These are phyloP conservation scores for Kluyveromyces marxianus DNA, from an alignment of 1,139 yeast species.

Conservation along the genomic window DNA sequence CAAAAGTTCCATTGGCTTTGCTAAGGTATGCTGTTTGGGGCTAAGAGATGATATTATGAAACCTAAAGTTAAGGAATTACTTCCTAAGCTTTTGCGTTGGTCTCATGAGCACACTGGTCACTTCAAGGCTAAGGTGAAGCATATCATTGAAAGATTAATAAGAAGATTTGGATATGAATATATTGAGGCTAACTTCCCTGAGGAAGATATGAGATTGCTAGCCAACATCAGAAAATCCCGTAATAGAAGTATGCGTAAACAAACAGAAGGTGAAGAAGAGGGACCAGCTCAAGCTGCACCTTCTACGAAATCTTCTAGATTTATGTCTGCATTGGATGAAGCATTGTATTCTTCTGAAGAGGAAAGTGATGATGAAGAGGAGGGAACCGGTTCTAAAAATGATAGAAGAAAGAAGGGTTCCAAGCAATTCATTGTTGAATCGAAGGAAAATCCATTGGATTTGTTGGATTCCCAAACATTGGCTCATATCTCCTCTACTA, in stretches of 20 bases:
- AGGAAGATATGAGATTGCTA: slow-evolving; percentile 73
- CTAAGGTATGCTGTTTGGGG: slow-evolving; percentile 80
- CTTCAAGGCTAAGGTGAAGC: slow-evolving; percentile 86
- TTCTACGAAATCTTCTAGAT: slow-evolving; percentile 35
- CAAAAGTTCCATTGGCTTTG: slow-evolving; percentile 88
- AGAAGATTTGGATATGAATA: slow-evolving; percentile 83
- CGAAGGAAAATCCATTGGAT: slow-evolving; percentile 80
- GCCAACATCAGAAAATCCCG: slow-evolving; percentile 79
- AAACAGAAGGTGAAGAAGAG: slow-evolving; percentile 36
- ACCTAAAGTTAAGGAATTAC: slow-evolving; percentile 56
- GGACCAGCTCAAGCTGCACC: slow-evolving; percentile 19
- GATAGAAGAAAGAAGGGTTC: slow-evolving; percentile 31
- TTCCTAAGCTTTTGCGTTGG: slow-evolving; percentile 77
- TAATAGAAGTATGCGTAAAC: slow-evolving; percentile 75
- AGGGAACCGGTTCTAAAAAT: slow-evolving; percentile 20
- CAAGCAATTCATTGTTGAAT: slow-evolving; percentile 65
- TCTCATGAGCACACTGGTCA: slow-evolving; percentile 95
- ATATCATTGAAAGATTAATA: slow-evolving; percentile 81
- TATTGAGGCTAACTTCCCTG: slow-evolving; percentile 79
- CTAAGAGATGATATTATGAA: slow-evolving; percentile 75
- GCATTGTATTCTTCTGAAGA: slow-evolving; percentile 43
- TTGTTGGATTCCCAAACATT: slow-evolving; percentile 77
- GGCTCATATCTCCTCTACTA: slow-evolving; percentile 81
- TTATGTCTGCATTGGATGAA: slow-evolving; percentile 80
- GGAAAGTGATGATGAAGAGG: slow-evolving; percentile 30